A percentile compares a stretch with the other conserved stretches of the same genome.
These are phyloP conservation scores for Lentinula novae-zelandiae DNA, from an alignment of 1,284 basidiomycete species.

Conservation along the genomic window DNA sequence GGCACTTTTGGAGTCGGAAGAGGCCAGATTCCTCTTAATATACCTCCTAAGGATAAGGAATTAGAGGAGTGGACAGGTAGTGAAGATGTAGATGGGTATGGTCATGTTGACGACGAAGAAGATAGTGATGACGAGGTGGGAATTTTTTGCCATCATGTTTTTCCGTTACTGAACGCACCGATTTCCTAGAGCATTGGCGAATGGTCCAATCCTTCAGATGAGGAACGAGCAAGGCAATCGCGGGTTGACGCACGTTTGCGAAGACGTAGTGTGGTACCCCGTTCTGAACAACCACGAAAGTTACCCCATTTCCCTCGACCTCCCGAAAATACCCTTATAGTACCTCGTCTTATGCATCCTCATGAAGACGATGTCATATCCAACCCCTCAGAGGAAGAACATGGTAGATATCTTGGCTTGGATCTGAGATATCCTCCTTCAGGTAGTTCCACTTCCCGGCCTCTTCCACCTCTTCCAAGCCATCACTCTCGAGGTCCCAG, in stretches of 20 bases:
- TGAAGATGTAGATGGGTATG: conserved; percentile 52
- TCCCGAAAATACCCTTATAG: conserved; percentile 44
- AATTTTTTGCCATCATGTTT: conserved; percentile 1
- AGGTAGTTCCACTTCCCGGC: conserved; percentile 18
- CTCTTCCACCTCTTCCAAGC: conserved; percentile 50
- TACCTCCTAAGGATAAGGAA: conserved; percentile 14
- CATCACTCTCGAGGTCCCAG: conserved; percentile 56
- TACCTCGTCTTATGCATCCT: conserved; percentile 24
- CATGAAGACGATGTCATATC: conserved; percentile 65
- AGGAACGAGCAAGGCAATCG: conserved; percentile 69
- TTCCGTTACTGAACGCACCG: conserved; percentile 5
- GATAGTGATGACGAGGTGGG: conserved; percentile 42
- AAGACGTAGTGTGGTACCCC: conserved; percentile 23
- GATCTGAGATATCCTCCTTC: conserved; percentile 29
- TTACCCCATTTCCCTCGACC: conserved; percentile 76
- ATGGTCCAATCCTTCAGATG: conserved; percentile 86
- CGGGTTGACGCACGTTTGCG: conserved; percentile 58
- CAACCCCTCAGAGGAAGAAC: conserved; percentile 77
- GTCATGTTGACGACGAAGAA: conserved; percentile 43
- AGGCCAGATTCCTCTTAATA: conserved; percentile 6
- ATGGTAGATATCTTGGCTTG: conserved; percentile 42
- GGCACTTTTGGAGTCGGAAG: neutral
- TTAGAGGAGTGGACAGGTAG: conserved; percentile 70
- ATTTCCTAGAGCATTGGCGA: conserved; percentile 68
- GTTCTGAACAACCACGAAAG: conserved; percentile 49